Conservation (phyloP, 2,329 filamentous ascomycete genomes). For the Ophiostoma triangulosporum region DNA sequence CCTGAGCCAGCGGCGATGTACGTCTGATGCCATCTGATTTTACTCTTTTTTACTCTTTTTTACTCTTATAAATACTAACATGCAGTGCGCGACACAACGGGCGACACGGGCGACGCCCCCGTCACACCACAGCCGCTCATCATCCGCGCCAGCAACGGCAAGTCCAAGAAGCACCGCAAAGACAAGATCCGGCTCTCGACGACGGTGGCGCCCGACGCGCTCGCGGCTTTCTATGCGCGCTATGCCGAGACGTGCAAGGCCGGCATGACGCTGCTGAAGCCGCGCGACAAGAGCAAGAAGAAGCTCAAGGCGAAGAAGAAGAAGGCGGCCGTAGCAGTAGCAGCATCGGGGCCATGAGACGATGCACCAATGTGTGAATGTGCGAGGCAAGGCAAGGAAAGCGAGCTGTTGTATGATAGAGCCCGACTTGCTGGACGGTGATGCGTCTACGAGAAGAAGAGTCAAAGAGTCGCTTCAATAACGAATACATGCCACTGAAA, state of each 20-base stretch:
- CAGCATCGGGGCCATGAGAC: constrained; percentile 4
- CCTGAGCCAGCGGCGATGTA: constrained; percentile 65
- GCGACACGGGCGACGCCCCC: constrained; percentile 24
- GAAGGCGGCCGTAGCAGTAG: constrained; percentile 29
- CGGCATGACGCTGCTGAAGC: constrained; percentile 83
- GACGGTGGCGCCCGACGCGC: constrained; percentile 57
- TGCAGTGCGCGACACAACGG: constrained; percentile 10
- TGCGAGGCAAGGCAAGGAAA: constrained; percentile 1
- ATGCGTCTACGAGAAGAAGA: too few species aligned
- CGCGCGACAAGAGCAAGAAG: constrained; percentile 79
- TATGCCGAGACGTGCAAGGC: constrained; percentile 88
- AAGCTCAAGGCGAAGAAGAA: constrained; percentile 67
- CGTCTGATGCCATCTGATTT: constrained; percentile 15
- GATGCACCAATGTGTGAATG: neutral
- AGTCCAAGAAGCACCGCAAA: constrained; percentile 41
- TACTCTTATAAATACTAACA: neutral
- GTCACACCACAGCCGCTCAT: constrained; percentile 53
- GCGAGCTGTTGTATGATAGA: too few species aligned
- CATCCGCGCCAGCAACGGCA: constrained; percentile 74
- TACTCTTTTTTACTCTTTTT: neutral
- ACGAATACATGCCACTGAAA: too few species aligned
- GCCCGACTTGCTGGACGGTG: too few species aligned
- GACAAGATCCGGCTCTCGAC: constrained; percentile 68
- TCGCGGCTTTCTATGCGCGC: constrained; percentile 67
- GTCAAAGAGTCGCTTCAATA: neutral